Evolutionary conservation across 2,329 filamentous ascomycete species (phyloP).

Genomic region (Furcasterigmium sp.): DNA sequence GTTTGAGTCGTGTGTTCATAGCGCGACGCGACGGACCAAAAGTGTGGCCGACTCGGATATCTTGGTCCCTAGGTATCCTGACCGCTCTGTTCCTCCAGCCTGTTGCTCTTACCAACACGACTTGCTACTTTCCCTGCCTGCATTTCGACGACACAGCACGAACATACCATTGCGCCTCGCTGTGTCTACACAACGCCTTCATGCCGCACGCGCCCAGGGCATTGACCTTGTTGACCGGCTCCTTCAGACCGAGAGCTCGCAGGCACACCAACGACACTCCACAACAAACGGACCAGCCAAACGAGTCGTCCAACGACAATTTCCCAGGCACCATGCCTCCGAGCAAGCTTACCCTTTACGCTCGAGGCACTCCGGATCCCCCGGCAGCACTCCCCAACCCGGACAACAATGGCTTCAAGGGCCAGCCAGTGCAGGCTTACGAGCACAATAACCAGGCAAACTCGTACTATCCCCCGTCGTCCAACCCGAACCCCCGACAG

Average conservation of each 20-base stretch:
- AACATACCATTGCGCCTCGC: no score
- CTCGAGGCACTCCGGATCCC: slow-evolving; percentile 8
- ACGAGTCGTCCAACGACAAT: background rate
- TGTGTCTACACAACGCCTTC: background rate
- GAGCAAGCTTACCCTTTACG: slow-evolving; percentile 10
- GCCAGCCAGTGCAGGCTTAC: background rate
- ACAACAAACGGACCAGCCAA: background rate
- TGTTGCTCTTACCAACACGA: no score
- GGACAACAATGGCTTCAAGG: background rate
- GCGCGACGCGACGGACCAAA: no score
- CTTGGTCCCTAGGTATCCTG: no score
- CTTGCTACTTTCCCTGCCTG: no score
- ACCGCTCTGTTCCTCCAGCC: no score
- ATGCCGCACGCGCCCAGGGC: background rate
- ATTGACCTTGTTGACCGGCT: background rate
- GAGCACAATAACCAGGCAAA: background rate
- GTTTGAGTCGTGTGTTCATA: no score
- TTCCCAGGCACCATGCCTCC: slow-evolving; percentile 8
- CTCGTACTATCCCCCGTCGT: slow-evolving; percentile 1
- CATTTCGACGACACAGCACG: no score
- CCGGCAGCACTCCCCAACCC: background rate
- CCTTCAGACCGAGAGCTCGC: background rate
- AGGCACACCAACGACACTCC: background rate
- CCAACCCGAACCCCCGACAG: slow-evolving; percentile 16
- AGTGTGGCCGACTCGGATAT: no score